Evolutionary conservation across 2,329 filamentous ascomycete species (phyloP).

Genomic region (Ploettnerulaceae sp.): DNA sequence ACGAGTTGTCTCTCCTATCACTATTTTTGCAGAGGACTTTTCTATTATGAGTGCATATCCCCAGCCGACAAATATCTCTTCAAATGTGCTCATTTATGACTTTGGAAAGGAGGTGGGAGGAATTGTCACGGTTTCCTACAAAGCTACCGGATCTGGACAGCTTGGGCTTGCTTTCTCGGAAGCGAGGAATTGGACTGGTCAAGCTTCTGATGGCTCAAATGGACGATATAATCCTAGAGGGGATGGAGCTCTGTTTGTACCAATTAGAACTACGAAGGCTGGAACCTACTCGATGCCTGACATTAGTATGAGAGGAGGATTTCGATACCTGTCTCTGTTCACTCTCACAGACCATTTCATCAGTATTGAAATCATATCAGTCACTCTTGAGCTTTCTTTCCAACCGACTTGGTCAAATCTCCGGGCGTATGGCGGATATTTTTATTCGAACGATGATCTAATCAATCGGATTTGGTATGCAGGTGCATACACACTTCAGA

Average conservation of each 20-base stretch:
- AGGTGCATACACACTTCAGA: slow-evolving; percentile 42
- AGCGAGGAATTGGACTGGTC: slow-evolving; percentile 41
- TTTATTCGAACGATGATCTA: slow-evolving; percentile 43
- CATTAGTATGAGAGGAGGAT: slow-evolving; percentile 44
- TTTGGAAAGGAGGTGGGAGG: slow-evolving; percentile 56
- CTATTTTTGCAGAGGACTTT: slow-evolving; percentile 38
- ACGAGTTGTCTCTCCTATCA: slow-evolving; percentile 44
- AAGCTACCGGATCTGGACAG: slow-evolving; percentile 36
- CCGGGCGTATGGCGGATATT: slow-evolving; percentile 50
- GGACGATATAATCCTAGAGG: slow-evolving; percentile 38
- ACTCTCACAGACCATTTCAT: slow-evolving; percentile 34
- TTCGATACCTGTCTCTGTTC: slow-evolving; percentile 47
- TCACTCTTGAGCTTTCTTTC: slow-evolving; percentile 36
- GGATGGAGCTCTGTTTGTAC: slow-evolving; percentile 45
- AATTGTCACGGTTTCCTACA: slow-evolving; percentile 48
- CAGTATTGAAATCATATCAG: slow-evolving; percentile 31
- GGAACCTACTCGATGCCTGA: slow-evolving; percentile 42
- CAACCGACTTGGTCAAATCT: slow-evolving; percentile 40
- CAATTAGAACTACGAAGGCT: slow-evolving; percentile 34
- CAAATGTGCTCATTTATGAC: slow-evolving; percentile 50
- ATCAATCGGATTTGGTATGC: slow-evolving; percentile 51
- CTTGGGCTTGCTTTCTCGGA: slow-evolving; percentile 45
- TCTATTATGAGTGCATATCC: slow-evolving; percentile 25
- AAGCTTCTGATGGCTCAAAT: slow-evolving; percentile 45
- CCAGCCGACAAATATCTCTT: slow-evolving; percentile 6